A percentile compares a stretch with the other conserved stretches of the same genome.
Evolutionary conservation across 2,329 filamentous ascomycete species (phyloP).

Genomic region (Aspergillus fructus): DNA sequence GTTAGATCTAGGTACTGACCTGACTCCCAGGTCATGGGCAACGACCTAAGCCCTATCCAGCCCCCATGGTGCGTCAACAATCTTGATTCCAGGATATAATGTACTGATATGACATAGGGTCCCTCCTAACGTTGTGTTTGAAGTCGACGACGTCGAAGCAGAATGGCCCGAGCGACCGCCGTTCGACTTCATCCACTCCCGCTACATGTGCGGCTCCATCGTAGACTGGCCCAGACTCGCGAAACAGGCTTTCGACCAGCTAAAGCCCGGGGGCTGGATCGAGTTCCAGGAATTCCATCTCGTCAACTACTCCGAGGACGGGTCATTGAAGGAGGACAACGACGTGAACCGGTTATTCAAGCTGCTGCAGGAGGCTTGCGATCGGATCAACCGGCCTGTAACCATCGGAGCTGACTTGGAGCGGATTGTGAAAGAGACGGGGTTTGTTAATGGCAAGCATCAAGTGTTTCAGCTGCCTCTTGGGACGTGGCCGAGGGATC

Average conservation of each 20-base stretch:
- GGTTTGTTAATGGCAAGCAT: conserved; percentile 8
- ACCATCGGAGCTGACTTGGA: not conserved
- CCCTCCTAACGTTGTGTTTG: conserved; percentile 9
- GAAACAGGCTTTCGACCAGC: conserved; percentile 2
- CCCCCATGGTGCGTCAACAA: not conserved
- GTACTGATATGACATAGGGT: not conserved
- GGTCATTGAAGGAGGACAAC: not conserved
- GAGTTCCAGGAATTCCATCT: conserved; percentile 13
- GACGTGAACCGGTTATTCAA: not conserved
- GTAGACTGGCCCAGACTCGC: conserved; percentile 10
- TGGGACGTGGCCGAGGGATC: conserved; percentile 7
- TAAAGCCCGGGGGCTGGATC: conserved; percentile 8
- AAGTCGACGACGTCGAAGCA: conserved; percentile 11
- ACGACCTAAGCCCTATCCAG: conserved; percentile 14
- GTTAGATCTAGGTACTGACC: not conserved
- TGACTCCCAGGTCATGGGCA: not conserved
- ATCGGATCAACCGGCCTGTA: not conserved
- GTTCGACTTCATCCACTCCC: conserved; percentile 10
- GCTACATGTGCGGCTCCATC: conserved; percentile 12
- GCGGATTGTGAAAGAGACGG: not conserved
- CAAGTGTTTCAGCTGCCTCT: conserved; percentile 2
- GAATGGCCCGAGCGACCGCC: conserved; percentile 1
- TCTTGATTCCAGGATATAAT: not conserved
- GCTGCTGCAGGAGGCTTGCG: conserved; percentile 1
- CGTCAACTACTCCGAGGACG: conserved; percentile 5